A percentile compares a stretch with the other conserved stretches of the same genome.
Evolutionary conservation across 345 rosid genomes (phyloP).

Genomic region (Hibiscus trionum): DNA sequence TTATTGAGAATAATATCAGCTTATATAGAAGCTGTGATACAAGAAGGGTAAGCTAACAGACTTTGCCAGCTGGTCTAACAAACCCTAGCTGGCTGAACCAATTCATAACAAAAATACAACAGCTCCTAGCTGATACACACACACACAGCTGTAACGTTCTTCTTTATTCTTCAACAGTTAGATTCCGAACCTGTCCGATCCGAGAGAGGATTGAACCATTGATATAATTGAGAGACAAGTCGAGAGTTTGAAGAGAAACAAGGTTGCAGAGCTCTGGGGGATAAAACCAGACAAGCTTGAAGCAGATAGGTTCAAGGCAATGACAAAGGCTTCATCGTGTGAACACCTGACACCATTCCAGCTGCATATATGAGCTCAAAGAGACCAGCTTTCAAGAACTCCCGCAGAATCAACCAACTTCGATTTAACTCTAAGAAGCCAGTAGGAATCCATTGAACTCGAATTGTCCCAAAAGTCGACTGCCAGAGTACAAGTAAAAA

Average conservation of each 20-base stretch:
- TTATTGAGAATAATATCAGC: too few species aligned
- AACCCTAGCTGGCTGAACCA: too few species aligned
- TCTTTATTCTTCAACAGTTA: constrained; percentile 14
- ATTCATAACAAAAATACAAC: too few species aligned
- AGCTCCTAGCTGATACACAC: too few species aligned
- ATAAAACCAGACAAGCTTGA: constrained; percentile 60
- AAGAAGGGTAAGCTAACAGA: too few species aligned
- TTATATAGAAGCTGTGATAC: too few species aligned
- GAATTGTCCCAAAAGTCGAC: constrained; percentile 24
- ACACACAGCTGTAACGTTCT: too few species aligned
- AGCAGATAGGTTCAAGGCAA: constrained; percentile 55
- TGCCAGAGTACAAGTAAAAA: constrained; percentile 17
- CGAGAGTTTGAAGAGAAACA: constrained; percentile 46
- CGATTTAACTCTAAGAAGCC: constrained; percentile 51
- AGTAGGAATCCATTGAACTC: constrained; percentile 26
- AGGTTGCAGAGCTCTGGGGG: constrained; percentile 39
- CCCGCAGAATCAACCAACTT: constrained; percentile 42
- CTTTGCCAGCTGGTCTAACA: too few species aligned
- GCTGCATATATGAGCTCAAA: constrained; percentile 33
- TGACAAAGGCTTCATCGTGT: constrained; percentile 30
- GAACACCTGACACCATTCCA: constrained; percentile 77
- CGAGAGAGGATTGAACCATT: constrained; percentile 53
- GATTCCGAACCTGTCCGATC: constrained; percentile 56
- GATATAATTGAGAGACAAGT: constrained; percentile 56
- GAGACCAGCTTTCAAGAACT: constrained; percentile 52